A percentile compares a stretch with the other conserved stretches of the same genome.
phyloP scores from a whole-genome alignment of 306 rosid species.

The Vigna radiata region DNA sequence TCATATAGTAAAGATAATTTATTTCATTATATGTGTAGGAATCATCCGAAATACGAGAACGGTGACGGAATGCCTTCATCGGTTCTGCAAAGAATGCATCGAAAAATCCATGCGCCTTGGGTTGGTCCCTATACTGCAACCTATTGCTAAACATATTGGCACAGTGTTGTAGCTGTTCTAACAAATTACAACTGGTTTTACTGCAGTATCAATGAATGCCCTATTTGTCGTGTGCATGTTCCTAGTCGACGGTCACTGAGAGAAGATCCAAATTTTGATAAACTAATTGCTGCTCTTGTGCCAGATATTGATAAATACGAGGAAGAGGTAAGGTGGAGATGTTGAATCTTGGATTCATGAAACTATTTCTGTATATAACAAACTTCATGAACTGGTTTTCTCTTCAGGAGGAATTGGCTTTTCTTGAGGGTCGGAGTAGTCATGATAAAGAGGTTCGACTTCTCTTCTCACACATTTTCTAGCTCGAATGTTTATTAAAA shows the following conservation, averaged over 20 bases:
- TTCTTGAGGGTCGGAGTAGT: background rate
- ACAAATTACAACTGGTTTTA: slow-evolving; percentile 19
- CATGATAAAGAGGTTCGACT: too few relatives aligned
- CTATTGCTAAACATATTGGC: background rate
- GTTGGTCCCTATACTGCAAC: slow-evolving; percentile 47
- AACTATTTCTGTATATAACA: background rate
- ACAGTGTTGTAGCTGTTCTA: background rate
- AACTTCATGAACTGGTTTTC: slow-evolving; percentile 6
- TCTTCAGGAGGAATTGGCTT: slow-evolving; percentile 43
- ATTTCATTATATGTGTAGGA: slow-evolving; percentile 55
- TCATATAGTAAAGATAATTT: slow-evolving; percentile 11
- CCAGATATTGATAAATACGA: slow-evolving; percentile 85
- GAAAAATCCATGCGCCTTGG: slow-evolving; percentile 95
- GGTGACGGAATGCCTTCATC: slow-evolving; percentile 93
- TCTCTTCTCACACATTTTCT: too few relatives aligned
- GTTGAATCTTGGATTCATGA: slow-evolving; percentile 15
- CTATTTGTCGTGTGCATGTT: slow-evolving; percentile 80
- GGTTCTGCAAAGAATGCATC: slow-evolving; percentile 92
- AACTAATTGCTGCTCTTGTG: slow-evolving; percentile 45
- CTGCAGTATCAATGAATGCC: slow-evolving; percentile 86
- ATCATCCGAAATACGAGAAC: slow-evolving; percentile 88
- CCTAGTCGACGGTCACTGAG: too few relatives aligned
- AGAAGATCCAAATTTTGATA: too few relatives aligned
- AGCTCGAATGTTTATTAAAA: too few relatives aligned
- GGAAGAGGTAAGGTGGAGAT: slow-evolving; percentile 57